phyloP scores from a whole-genome alignment of 805 yeast genomes.

The Clavispora asparagi region DNA sequence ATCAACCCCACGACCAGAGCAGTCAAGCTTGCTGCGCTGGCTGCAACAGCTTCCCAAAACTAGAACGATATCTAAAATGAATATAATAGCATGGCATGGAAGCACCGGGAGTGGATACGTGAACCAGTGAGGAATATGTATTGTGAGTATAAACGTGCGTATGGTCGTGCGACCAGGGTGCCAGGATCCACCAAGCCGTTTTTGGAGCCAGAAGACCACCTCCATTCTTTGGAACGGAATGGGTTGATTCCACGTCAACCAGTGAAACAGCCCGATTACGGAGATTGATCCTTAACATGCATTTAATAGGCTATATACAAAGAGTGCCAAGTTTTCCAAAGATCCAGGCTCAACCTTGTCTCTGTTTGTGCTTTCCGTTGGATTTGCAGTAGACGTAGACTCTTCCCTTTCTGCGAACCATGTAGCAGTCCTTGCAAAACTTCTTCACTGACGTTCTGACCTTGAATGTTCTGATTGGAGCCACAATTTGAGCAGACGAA shows the following conservation, averaged over 20 bases:
- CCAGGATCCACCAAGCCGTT: too few relatives aligned
- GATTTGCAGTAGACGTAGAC: slow-evolving; percentile 91
- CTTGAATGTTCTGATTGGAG: slow-evolving; percentile 62
- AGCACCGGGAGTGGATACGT: too few relatives aligned
- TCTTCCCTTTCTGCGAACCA: slow-evolving; percentile 92
- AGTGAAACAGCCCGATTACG: too few relatives aligned
- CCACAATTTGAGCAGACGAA: slow-evolving; percentile 7
- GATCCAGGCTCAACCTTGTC: slow-evolving; percentile 12
- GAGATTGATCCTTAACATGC: background rate
- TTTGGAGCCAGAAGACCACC: too few relatives aligned
- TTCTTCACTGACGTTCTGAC: slow-evolving; percentile 91
- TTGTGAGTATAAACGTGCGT: too few relatives aligned
- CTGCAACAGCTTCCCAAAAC: slow-evolving; percentile 5
- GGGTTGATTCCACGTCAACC: too few relatives aligned
- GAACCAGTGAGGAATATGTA: too few relatives aligned
- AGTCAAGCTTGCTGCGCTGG: slow-evolving; percentile 24
- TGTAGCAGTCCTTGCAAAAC: slow-evolving; percentile 82
- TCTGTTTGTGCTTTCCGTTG: slow-evolving; percentile 54
- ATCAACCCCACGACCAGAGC: slow-evolving; percentile 32
- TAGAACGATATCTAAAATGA: background rate
- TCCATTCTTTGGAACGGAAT: too few relatives aligned
- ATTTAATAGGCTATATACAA: slow-evolving; percentile 1
- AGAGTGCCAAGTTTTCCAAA: background rate
- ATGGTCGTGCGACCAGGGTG: too few relatives aligned
- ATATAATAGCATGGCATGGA: background rate